Conservation (phyloP, 805 yeast species). For the Saturnispora kantuleensis region DNA sequence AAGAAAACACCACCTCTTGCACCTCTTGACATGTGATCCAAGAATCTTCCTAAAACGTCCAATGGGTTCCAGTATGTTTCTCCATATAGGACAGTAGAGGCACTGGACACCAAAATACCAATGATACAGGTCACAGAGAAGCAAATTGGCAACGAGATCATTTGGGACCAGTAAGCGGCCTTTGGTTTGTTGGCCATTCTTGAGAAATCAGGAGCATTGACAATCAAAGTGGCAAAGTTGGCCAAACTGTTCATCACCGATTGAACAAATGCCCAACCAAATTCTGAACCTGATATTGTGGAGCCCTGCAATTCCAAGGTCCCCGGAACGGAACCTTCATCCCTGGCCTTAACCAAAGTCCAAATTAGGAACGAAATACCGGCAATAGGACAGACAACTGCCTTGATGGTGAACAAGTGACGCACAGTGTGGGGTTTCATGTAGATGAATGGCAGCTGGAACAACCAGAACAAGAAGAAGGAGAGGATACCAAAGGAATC, state of each 20-base stretch:
- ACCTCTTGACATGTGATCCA: slow-evolving; percentile 44
- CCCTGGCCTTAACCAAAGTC: slow-evolving; percentile 73
- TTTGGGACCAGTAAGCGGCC: slow-evolving; percentile 47
- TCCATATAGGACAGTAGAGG: slow-evolving; percentile 59
- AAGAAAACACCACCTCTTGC: slow-evolving; percentile 75
- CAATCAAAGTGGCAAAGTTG: slow-evolving; percentile 81
- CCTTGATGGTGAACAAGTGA: slow-evolving; percentile 76
- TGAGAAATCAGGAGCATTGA: slow-evolving; percentile 84
- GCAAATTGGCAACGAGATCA: slow-evolving; percentile 60
- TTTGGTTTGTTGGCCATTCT: slow-evolving; percentile 59
- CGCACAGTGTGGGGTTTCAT: slow-evolving; percentile 75
- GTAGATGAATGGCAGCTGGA: slow-evolving; percentile 71
- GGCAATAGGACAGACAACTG: slow-evolving; percentile 70
- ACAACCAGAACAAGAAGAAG: slow-evolving; percentile 76
- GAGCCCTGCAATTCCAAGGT: slow-evolving; percentile 30
- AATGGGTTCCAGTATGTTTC: slow-evolving; percentile 77
- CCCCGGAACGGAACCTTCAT: slow-evolving; percentile 63
- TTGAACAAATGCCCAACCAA: slow-evolving; percentile 76
- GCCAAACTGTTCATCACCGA: slow-evolving; percentile 75
- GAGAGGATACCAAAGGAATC: slow-evolving; percentile 65
- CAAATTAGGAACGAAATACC: slow-evolving; percentile 77
- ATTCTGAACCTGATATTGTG: slow-evolving; percentile 44
- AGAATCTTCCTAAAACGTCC: slow-evolving; percentile 58
- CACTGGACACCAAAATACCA: slow-evolving; percentile 78
- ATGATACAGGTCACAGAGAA: slow-evolving; percentile 75